Percentiles rank a stretch among this genome's conserved stretches.
Evolutionary conservation across 2,329 filamentous ascomycete genomes (phyloP).

Genomic region (Fusarium guadeloupense): DNA sequence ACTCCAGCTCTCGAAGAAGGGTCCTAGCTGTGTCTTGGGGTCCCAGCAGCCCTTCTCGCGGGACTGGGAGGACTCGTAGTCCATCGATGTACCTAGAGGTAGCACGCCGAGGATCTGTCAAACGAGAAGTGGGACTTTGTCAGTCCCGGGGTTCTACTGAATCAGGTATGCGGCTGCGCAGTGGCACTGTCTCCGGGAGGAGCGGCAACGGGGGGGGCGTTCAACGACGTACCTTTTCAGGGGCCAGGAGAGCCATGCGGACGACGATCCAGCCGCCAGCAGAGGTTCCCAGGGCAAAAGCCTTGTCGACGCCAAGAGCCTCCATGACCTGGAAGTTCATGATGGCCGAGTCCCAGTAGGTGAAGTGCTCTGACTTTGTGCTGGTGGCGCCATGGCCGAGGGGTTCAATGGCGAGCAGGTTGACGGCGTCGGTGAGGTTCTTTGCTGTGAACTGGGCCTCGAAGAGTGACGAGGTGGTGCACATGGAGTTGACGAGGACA

Average conservation of each 20-base stretch:
- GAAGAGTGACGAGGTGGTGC: constrained; percentile 59
- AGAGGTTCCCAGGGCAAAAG: constrained; percentile 61
- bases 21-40: constrained; percentile 51
- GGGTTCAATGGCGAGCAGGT: constrained; percentile 62
- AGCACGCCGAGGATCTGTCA: constrained; percentile 58
- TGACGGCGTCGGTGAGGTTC: constrained; percentile 53
- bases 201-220: background rate
- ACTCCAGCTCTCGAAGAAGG: constrained; percentile 56
- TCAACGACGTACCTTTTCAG: constrained; percentile 56
- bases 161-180: background rate
- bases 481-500: constrained; percentile 63
- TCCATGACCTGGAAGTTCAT: constrained; percentile 67
- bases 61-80: constrained; percentile 59
- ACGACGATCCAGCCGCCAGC: constrained; percentile 62
- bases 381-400: constrained; percentile 61
- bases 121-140: constrained; percentile 10
- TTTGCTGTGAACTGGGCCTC: constrained; percentile 54
- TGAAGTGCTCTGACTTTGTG: constrained; percentile 57
- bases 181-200: background rate
- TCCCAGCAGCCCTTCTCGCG: constrained; percentile 61
- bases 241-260: constrained; percentile 61
- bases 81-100: constrained; percentile 62
- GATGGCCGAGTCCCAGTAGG: constrained; percentile 64
- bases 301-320: constrained; percentile 56
- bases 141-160: constrained; percentile 11